Evolutionary conservation across 2,329 filamentous ascomycete genomes (phyloP).

Genomic region (Penicillium sp.): DNA sequence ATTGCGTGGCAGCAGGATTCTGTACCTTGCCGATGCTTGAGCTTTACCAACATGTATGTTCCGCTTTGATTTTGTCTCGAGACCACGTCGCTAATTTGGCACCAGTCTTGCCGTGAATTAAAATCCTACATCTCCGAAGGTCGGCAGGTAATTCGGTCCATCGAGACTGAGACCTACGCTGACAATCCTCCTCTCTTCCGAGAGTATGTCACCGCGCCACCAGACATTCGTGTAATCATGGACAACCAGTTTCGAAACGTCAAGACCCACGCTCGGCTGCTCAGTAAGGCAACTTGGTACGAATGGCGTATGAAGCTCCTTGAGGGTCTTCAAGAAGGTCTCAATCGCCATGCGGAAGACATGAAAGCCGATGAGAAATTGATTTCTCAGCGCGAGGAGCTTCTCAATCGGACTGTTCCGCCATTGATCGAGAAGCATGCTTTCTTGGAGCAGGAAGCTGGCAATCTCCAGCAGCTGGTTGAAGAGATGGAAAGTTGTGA

Average conservation of each 20-base stretch:
- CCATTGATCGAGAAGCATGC: slow-evolving; percentile 56
- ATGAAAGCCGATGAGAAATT: slow-evolving; percentile 68
- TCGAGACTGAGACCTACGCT: slow-evolving; percentile 79
- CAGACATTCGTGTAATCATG: slow-evolving; percentile 79
- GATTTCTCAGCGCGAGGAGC: slow-evolving; percentile 61
- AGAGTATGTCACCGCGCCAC: slow-evolving; percentile 80
- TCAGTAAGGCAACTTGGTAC: slow-evolving; percentile 97
- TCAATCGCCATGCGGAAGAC: slow-evolving; percentile 67
- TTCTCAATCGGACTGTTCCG: slow-evolving; percentile 65
- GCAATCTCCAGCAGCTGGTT: slow-evolving; percentile 64
- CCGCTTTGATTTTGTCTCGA: too few relatives aligned
- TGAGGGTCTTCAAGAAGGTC: slow-evolving; percentile 72
- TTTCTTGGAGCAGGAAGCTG: slow-evolving; percentile 57
- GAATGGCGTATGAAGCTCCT: slow-evolving; percentile 91
- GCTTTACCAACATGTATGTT: slow-evolving; percentile 68
- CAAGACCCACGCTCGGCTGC: slow-evolving; percentile 81
- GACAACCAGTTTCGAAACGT: slow-evolving; percentile 97
- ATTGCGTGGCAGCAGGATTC: slow-evolving; percentile 78
- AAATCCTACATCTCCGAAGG: slow-evolving; percentile 97
- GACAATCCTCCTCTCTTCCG: slow-evolving; percentile 88
- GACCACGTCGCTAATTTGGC: too few relatives aligned
- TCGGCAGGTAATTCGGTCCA: slow-evolving; percentile 78
- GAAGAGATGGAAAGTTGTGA: slow-evolving; percentile 60
- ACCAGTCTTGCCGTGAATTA: slow-evolving; percentile 72
- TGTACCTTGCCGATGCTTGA: slow-evolving; percentile 91